Evolutionary conservation across 192 early-diverging fungal species (phyloP).

Genomic region (Backusella circina): DNA sequence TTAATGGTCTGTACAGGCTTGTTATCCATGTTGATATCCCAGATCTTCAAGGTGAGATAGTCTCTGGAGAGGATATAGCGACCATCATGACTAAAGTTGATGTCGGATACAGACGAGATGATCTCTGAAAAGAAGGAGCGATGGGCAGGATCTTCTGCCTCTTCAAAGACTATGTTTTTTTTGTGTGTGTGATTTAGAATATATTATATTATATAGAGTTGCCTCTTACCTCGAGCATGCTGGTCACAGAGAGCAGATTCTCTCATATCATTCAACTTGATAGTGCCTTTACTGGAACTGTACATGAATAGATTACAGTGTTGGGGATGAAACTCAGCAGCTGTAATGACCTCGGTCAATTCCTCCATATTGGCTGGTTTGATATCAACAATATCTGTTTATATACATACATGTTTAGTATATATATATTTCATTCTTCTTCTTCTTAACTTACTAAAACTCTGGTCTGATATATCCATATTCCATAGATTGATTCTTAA

Average conservation of each 20-base stretch:
- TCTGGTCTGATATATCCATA: conserved; percentile 82
- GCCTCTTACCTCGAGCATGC: conserved; percentile 72
- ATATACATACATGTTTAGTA: neutral
- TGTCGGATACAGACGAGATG: conserved; percentile 95
- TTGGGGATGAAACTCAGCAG: conserved; percentile 93
- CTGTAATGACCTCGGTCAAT: conserved; percentile 97
- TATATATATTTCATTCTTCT: too few species aligned
- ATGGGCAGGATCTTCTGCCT: conserved; percentile 87
- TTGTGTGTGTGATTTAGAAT: too few species aligned
- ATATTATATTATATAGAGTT: neutral
- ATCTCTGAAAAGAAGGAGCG: conserved; percentile 99
- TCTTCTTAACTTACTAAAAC: conserved; percentile 73
- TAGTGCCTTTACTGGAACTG: conserved; percentile 96
- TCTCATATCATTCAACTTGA: conserved; percentile 97
- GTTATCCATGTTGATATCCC: conserved; percentile 97
- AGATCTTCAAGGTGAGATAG: conserved; percentile 94
- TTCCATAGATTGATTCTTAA: conserved; percentile 93
- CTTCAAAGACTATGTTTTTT: conserved; percentile 80
- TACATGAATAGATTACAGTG: conserved; percentile 98
- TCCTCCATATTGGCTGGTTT: conserved; percentile 99
- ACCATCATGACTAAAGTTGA: conserved; percentile 93
- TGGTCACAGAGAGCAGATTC: conserved; percentile 90
- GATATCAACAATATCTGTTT: conserved; percentile 93
- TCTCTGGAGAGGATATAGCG: conserved; percentile 96
- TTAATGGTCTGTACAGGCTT: conserved; percentile 90